These are phyloP conservation scores for Perilla frutescens DNA, from an alignment of 257 asterid genomes.

Conservation along the genomic window DNA sequence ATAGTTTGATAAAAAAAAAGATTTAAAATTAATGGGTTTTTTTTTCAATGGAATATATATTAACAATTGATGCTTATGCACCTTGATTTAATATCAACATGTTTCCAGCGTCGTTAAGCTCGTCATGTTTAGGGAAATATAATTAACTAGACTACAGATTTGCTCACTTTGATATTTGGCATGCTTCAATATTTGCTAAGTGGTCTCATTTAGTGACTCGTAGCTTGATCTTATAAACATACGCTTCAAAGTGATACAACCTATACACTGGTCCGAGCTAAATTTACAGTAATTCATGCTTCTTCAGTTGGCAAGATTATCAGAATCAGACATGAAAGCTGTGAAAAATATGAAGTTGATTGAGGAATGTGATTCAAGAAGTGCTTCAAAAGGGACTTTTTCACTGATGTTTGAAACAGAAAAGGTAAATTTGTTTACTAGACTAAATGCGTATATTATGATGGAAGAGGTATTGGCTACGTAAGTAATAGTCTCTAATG, in stretches of 20 bases:
- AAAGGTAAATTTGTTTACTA: conserved; percentile 55
- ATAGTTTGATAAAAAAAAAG: too few species aligned
- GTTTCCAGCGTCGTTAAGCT: too few species aligned
- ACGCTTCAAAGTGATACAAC: conserved; percentile 27
- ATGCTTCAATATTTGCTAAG: not conserved
- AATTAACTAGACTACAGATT: not conserved
- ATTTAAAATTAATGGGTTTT: too few species aligned
- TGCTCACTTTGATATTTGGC: not conserved
- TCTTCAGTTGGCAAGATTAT: conserved; percentile 74
- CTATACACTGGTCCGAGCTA: conserved; percentile 27
- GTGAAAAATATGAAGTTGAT: conserved; percentile 80
- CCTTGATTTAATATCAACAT: too few species aligned
- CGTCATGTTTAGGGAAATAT: not conserved
- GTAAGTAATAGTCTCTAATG: conserved; percentile 44
- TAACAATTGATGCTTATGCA: too few species aligned
- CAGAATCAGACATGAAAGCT: conserved; percentile 76
- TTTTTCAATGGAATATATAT: too few species aligned
- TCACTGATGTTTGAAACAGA: conserved; percentile 75
- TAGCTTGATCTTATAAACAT: not conserved
- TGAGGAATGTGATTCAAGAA: conserved; percentile 59
- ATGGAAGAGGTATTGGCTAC: conserved; percentile 14
- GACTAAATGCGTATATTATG: conserved; percentile 4
- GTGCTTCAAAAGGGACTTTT: conserved; percentile 60
- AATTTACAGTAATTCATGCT: conserved; percentile 29
- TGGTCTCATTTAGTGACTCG: not conserved